Evolutionary conservation across 495 filamentous ascomycete genomes (phyloP).

Genomic region (Friedmanniomyces endolithicus): DNA sequence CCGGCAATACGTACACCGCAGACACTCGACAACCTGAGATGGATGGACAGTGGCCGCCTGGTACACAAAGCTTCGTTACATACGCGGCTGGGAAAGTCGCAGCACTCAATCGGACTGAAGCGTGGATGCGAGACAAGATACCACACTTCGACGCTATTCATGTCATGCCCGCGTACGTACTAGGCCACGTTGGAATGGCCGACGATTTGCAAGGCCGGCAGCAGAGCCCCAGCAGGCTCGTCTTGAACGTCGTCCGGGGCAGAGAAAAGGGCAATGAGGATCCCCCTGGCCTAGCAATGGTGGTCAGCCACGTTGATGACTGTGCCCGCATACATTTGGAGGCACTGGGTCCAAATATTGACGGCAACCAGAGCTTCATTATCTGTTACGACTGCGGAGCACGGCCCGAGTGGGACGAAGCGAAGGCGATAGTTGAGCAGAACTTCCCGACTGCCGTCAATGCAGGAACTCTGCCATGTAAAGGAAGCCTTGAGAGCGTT

Average conservation of each 20-base stretch:
- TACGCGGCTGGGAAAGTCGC: slow-evolving; percentile 27
- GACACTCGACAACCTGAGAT: neutral
- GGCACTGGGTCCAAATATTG: slow-evolving; percentile 2
- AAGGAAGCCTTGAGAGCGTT: neutral
- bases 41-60: neutral
- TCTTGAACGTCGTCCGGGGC: neutral
- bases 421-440: neutral
- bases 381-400: neutral
- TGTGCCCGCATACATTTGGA: neutral
- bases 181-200: slow-evolving; percentile 34
- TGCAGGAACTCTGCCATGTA: neutral
- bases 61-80: slow-evolving; percentile 22
- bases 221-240: slow-evolving; percentile 5
- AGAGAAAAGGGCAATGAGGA: neutral
- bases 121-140: slow-evolving; percentile 31
- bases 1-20: neutral
- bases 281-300: neutral
- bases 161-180: slow-evolving; percentile 35
- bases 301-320: neutral
- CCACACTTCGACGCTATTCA: slow-evolving; percentile 37
- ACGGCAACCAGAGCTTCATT: slow-evolving; percentile 10
- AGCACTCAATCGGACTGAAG: slow-evolving; percentile 33
- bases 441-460: neutral
- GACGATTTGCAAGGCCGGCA: slow-evolving; percentile 24
- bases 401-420: neutral